phyloP scores from a whole-genome alignment of 2,329 filamentous ascomycete genomes.

The Zasmidium citrigriseum region DNA sequence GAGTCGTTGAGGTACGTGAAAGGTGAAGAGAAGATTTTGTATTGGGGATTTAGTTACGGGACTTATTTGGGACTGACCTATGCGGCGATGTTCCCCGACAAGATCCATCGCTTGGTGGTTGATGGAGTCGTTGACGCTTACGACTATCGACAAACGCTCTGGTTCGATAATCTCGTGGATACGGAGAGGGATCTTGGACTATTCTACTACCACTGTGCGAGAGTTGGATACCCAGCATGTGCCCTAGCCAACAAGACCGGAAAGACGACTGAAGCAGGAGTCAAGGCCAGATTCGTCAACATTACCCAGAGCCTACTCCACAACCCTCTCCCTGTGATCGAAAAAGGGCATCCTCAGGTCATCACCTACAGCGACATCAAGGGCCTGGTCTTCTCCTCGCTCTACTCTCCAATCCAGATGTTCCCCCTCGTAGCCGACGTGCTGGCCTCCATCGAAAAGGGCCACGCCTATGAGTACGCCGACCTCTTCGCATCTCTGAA shows the following conservation, averaged over 20 bases:
- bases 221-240: conserved; percentile 43
- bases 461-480: conserved; percentile 32
- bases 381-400: conserved; percentile 36
- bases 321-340: conserved; percentile 41
- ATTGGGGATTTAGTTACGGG: conserved; percentile 49
- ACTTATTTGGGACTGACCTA: conserved; percentile 46
- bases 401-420: conserved; percentile 38
- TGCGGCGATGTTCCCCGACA: conserved; percentile 43
- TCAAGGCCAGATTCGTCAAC: conserved; percentile 36
- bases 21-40: conserved; percentile 38
- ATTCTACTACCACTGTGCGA: conserved; percentile 50
- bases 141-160: conserved; percentile 38
- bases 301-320: conserved; percentile 42
- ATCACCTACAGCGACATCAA: conserved; percentile 45
- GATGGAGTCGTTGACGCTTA: conserved; percentile 50
- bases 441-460: conserved; percentile 37
- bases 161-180: conserved; percentile 44
- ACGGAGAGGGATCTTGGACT: conserved; percentile 45
- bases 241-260: conserved; percentile 37
- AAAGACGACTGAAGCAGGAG: conserved; percentile 35
- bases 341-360: conserved; percentile 34
- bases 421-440: conserved; percentile 40
- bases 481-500: conserved; percentile 25
- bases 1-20: conserved; percentile 21
- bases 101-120: conserved; percentile 41